Evolutionary conservation across 371 early-diverging fungal species (phyloP), one percentile per base, ranked within the genome.

Genomic region (Mucor velutinosus): DNA sequence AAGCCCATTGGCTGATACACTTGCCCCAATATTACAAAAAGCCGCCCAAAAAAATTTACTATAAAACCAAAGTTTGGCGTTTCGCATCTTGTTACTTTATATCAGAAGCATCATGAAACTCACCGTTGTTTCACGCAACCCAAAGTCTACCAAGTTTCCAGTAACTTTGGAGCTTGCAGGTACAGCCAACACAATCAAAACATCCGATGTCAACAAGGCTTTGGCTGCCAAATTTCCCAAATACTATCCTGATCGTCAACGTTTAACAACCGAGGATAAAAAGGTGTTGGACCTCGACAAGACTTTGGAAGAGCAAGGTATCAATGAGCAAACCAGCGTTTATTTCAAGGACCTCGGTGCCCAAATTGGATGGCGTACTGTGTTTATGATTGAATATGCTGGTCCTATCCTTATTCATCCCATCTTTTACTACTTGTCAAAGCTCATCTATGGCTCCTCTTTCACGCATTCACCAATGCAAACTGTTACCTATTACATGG

Each of bases 321-420:
- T 96, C 65, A 75, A 76, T 17, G 89, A 92, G 33, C 88, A 88
- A 25, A 83, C 84, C 51, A 79, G 79, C 2, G 77, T 96, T 35
- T 79, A 83, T 12, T 87, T 96, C 76, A 97, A 95, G 82, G 95
- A 96, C 71, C 85, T 95, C n/a, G 98, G 97, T 14, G 95, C 94
- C 30, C 98, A 98, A 79, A 91, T 97, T 62, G 90, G 94, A 63
- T 98, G 98, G 98, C 87, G 88, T 58, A 92, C 94, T 21, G 98
- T 97, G 39, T 98, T 97, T 76, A 74, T 95, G 73, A 88, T 97
- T 69, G 98, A 98, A 77, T 98, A 98, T 69, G 76, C 88, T 32
- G 98, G 98, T 53, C 98, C 98, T 15, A 65, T 98, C 60, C 47
- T 95, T 43, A 87, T 96, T 66, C 97, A 98, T 65, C 90, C 93